Base-by-base conservation (phyloP, 352 stramenopile species). In the Peronospora farinosa region DNA sequence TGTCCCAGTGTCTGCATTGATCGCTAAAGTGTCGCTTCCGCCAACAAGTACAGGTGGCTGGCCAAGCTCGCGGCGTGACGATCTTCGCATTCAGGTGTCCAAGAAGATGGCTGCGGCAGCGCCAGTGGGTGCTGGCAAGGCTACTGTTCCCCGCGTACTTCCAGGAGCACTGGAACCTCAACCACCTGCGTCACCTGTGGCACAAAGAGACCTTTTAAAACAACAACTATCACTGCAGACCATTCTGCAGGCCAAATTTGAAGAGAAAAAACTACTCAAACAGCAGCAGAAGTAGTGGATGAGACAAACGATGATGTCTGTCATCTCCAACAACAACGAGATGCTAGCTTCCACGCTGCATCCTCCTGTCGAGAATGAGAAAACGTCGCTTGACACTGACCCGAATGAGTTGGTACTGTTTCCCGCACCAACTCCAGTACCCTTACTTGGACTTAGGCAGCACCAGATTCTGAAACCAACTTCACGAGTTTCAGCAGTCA, bases 261-360 rank as follows among this genome's bases (percentile, higher is more conserved):
- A 84, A 23, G 69, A 88, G 38, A 74, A 88, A 25, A 57, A 84
- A 25, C 54, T 79, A 25, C 63, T 88, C 1, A 86, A 88, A 30
- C 66, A 83, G 42, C 74, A 88, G 48, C 78, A 88, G 38, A 69
- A 85, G 21, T 73, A 84, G 32, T 88, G 78, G 78, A 84, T 88
- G 71, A 70, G 67, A 7, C 60, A 60, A 52, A 55, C 67, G 25
- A 55, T 69, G 12, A 65, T 65, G 37, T 51, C 60, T 23, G 39
- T 49, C 5, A 40, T 35, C 6, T 23, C 41, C 6, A 46, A 21
- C 19, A 44, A 53, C 19, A 47, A 7, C 9, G 36, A 52, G 15
- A 8, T 35, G 39, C 21, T 5, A 21, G 51, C 61, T 21, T 69
- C 43, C 30, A 44, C 45, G 47, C 46, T 41, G 2, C 15, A 55